Percentiles rank a stretch among this genome's conserved stretches.
Evolutionary conservation across 305 asterid genomes (phyloP).

Genomic region (Solanum hybrid): DNA sequence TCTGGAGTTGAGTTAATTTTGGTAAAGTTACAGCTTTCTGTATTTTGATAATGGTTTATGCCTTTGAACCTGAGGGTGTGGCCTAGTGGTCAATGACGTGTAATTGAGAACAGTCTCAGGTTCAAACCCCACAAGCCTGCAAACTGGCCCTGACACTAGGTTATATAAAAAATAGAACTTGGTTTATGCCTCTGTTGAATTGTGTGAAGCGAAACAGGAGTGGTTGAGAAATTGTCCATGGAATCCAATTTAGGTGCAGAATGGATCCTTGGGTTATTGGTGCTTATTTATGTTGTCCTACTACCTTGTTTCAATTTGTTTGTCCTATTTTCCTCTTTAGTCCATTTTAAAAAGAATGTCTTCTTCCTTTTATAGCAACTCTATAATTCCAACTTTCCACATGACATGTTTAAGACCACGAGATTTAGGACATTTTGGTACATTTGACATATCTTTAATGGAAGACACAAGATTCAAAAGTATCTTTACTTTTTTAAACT

Average conservation of each 20-base stretch:
- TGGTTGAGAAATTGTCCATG: neutral
- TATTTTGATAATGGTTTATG: neutral
- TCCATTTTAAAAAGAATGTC: neutral
- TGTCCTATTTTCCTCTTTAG: neutral
- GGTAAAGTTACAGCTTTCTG: neutral
- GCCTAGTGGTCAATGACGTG: neutral
- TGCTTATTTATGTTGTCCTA: neutral
- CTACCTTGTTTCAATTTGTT: neutral
- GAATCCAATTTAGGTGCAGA: neutral
- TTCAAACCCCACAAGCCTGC: neutral
- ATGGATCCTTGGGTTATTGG: neutral
- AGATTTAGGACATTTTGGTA: neutral
- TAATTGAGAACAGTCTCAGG: neutral
- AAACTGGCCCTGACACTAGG: neutral
- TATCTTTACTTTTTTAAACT: neutral
- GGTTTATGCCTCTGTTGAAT: neutral
- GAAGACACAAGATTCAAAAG: neutral
- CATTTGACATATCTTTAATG: neutral
- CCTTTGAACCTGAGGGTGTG: neutral
- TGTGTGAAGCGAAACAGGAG: neutral
- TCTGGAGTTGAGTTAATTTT: neutral
- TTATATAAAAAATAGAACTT: neutral
- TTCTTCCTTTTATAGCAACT: neutral
- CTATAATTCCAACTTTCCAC: neutral
- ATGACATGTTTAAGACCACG: neutral